A percentile compares a stretch with the other conserved stretches of the same genome.
phyloP scores from a whole-genome alignment of 208 protist genomes.

The Chromosphaera perkinsii region DNA sequence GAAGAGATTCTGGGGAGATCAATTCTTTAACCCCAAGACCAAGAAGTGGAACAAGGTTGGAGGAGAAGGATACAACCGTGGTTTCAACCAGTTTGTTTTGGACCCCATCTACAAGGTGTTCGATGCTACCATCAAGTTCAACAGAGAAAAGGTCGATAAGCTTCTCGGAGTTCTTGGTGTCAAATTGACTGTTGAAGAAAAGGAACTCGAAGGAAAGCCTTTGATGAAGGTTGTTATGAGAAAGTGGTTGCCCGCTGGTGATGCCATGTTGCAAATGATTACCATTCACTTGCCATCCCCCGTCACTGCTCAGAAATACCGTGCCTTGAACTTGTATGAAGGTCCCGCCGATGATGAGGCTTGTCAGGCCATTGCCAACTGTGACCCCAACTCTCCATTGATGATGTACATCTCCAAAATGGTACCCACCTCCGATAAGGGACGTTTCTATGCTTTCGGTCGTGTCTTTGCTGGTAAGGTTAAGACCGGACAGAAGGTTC shows the following conservation, averaged over 20 bases:
- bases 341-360: constrained; percentile 85
- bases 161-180: constrained; percentile 85
- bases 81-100: constrained; percentile 93
- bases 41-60: constrained; percentile 79
- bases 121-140: constrained; percentile 77
- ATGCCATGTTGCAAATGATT: constrained; percentile 97
- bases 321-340: constrained; percentile 89
- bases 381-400: constrained; percentile 53
- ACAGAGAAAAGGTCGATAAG: constrained; percentile 82
- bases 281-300: constrained; percentile 95
- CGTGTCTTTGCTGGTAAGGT: constrained; percentile 91
- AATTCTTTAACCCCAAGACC: constrained; percentile 84
- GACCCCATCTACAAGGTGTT: constrained; percentile 95
- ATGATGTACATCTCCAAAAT: constrained; percentile 99
- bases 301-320: constrained; percentile 86
- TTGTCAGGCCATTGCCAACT: constrained; percentile 54
- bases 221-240: constrained; percentile 95
- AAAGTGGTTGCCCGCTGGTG: constrained; percentile 90
- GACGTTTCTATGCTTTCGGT: constrained; percentile 95
- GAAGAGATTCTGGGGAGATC: constrained; percentile 94
- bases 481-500: constrained; percentile 87
- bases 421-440: constrained; percentile 94
- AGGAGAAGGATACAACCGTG: constrained; percentile 53
- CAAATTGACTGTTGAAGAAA: constrained; percentile 77
- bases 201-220: constrained; percentile 76